Percentiles rank a stretch among this genome's conserved stretches.
phyloP scores from a whole-genome alignment of 2,329 filamentous ascomycete genomes.

The Albifimbria verrucaria region DNA sequence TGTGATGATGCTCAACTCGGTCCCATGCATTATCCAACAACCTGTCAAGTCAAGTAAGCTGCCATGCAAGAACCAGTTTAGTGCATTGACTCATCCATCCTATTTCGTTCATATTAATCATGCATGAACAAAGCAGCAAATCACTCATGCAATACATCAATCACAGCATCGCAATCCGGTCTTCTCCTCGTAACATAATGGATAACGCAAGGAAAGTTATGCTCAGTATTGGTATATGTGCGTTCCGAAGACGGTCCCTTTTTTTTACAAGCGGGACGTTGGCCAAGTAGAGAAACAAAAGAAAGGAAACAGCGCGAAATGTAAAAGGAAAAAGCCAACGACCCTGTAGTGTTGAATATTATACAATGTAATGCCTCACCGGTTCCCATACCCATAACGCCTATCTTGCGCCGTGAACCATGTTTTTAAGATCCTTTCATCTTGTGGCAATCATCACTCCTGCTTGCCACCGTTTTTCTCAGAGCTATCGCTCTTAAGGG shows the following conservation, averaged over 20 bases:
- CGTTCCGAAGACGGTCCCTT: neutral
- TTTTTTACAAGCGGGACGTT: constrained; percentile 2
- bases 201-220: neutral
- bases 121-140: too few species aligned
- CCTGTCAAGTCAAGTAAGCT: too few species aligned
- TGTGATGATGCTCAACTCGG: too few species aligned
- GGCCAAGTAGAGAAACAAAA: neutral
- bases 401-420: neutral
- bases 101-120: too few species aligned
- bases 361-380: neutral
- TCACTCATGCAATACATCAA: too few species aligned
- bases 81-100: too few species aligned
- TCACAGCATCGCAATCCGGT: neutral
- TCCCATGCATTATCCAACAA: too few species aligned
- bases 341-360: neutral
- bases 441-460: too few species aligned
- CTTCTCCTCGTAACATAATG: too few species aligned
- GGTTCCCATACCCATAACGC: neutral
- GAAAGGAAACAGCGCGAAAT: constrained; percentile 6
- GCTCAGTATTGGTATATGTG: neutral
- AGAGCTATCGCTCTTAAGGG: neutral
- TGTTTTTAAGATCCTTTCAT: constrained; percentile 10
- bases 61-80: too few species aligned
- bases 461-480: constrained; percentile 10
- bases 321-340: constrained; percentile 3